Base-by-base conservation (phyloP, 352 stramenopile species). In the Globisporangium takayamanum region DNA sequence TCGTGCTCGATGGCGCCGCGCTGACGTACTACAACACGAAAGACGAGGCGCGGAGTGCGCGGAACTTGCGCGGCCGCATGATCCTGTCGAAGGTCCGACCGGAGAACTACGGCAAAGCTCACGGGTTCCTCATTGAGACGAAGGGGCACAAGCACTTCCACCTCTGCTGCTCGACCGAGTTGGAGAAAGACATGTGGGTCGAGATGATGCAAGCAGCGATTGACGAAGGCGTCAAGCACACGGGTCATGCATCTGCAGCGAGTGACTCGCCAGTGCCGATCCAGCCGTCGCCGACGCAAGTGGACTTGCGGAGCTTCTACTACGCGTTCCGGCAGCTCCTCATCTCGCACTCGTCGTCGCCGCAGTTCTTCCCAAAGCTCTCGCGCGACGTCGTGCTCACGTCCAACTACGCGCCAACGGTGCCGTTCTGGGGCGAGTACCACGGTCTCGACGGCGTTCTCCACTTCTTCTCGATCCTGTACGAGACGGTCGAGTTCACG, bases 111-210 rank as follows among this genome's bases (percentile, higher is more conserved):
- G 84, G 84, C 65, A 95, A 95, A 58, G 86, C 86, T 16, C 86
- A 95, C 57, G 86, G 86, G 4, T 95, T 95, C 53, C 66, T 94
- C 30, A 79, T 95, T 30, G 84, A 95, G 68, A 95, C 84, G n/a
- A 78, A 86, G 56, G 80, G 84, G 22, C 86, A 95, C 73, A 95
- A 95, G 62, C 78, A 87, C 54, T 95, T 95, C 62, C 86, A 95
- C 55, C 56, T 95, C 39, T 95, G 86, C 67, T 95, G 86, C 64
- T 64, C 84, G 7, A 93, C 84, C 8, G 86, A 94, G 60, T 64
- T 95, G 28, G 86, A 95, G 65, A 95, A 95, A 55, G 86, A 95
- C 55, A 95, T 94, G 86, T 95, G 86, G 86, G 77, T 95, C 53
- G 86, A 95, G 64, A 95, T 95, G 86, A 95, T 95, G 86, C 82